These are phyloP conservation scores for Davidsoniella neocaledoniae DNA, from an alignment of 2,329 filamentous ascomycete genomes.

Conservation along the genomic window DNA sequence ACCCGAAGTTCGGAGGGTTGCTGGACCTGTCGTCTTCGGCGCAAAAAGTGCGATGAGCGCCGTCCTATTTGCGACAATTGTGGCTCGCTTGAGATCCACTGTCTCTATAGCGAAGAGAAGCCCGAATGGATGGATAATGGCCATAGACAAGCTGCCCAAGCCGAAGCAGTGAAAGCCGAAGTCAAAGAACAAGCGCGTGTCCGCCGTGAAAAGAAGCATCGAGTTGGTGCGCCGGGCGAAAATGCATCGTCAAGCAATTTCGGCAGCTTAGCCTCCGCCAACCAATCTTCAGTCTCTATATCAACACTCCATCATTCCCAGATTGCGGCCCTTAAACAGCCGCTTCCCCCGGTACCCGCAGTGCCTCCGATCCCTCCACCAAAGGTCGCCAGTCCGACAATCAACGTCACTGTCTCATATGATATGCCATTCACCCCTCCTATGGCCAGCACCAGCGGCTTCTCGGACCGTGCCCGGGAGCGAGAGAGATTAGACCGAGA, in stretches of 20 bases:
- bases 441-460: background rate
- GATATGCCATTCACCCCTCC: conserved; percentile 13
- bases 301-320: conserved; percentile 4
- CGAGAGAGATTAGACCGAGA: conserved; percentile 18
- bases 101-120: conserved; percentile 33
- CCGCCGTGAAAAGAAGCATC: conserved; percentile 32
- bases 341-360: conserved; percentile 12
- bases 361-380: background rate
- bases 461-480: conserved; percentile 17
- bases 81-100: conserved; percentile 36
- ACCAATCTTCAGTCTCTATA: conserved; percentile 11
- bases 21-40: conserved; percentile 43
- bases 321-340: background rate
- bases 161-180: conserved; percentile 36
- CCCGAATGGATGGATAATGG: conserved; percentile 43
- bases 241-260: conserved; percentile 1
- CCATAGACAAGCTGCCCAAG: conserved; percentile 31
- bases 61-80: conserved; percentile 36
- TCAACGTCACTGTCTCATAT: background rate
- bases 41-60: conserved; percentile 43
- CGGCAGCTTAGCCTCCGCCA: conserved; percentile 12
- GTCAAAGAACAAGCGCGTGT: conserved; percentile 36
- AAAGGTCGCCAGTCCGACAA: conserved; percentile 2
- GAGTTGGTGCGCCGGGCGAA: conserved; percentile 10
- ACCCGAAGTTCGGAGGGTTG: conserved; percentile 24